Conservation (phyloP, 2,329 filamentous ascomycete genomes). For the Arachnomyces sp. region DNA sequence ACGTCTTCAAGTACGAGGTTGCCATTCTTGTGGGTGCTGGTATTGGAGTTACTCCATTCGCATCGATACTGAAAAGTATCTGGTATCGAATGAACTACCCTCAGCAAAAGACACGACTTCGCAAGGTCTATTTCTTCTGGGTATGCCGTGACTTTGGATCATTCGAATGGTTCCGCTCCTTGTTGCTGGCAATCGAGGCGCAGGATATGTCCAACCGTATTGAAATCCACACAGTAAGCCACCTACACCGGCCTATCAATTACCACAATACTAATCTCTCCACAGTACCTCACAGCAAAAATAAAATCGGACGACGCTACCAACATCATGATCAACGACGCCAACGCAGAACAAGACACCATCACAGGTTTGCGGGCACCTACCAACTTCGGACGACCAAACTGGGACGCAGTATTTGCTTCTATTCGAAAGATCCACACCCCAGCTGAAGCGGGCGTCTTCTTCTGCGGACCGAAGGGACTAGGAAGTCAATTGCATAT, state of each 20-base stretch:
- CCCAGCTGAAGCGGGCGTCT: conserved; percentile 66
- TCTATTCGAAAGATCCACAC: conserved; percentile 71
- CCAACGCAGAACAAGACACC: conserved; percentile 73
- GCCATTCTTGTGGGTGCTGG: conserved; percentile 45
- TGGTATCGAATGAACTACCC: conserved; percentile 92
- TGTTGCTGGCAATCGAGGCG: conserved; percentile 76
- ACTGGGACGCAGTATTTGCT: conserved; percentile 87
- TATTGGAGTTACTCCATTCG: conserved; percentile 47
- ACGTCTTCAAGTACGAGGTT: conserved; percentile 61
- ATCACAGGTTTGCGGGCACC: conserved; percentile 76
- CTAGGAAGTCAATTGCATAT: conserved; percentile 69
- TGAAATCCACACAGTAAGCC: conserved; percentile 59
- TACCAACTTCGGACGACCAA: conserved; percentile 74
- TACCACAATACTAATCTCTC: background rate
- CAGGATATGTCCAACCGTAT: conserved; percentile 78
- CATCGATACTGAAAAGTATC: conserved; percentile 64
- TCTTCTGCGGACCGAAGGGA: conserved; percentile 80
- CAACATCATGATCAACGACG: conserved; percentile 90
- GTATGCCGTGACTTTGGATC: conserved; percentile 81
- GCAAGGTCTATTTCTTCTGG: conserved; percentile 92
- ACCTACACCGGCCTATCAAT: background rate
- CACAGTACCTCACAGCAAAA: conserved; percentile 70
- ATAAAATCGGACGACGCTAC: conserved; percentile 80
- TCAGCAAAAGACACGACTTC: conserved; percentile 66
- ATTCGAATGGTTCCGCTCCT: conserved; percentile 82